Percentiles rank a stretch among this genome's conserved stretches.
These are phyloP conservation scores for Fraxinus latifolia DNA, from an alignment of 305 asterid species.

Conservation along the genomic window DNA sequence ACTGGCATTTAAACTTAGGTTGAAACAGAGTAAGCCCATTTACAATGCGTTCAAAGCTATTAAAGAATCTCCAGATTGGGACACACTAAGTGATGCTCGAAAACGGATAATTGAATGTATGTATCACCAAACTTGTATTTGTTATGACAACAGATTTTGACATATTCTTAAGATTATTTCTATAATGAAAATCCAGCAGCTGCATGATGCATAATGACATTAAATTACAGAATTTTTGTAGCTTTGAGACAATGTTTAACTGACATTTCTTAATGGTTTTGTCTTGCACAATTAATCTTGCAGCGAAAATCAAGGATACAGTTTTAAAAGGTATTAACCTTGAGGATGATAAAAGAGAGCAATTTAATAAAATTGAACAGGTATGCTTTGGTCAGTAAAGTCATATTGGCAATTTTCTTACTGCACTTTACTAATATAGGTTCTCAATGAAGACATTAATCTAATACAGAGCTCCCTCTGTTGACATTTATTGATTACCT, in stretches of 20 bases:
- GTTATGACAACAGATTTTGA: not conserved
- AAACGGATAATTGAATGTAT: conserved; percentile 83
- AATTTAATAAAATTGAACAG: conserved; percentile 85
- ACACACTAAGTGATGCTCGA: conserved; percentile 67
- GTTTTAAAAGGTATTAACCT: conserved; percentile 81
- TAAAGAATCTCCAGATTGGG: conserved; percentile 77
- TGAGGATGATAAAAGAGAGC: conserved; percentile 79
- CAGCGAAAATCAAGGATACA: conserved; percentile 90
- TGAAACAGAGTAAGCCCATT: conserved; percentile 85
- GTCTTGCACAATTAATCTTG: conserved; percentile 23
- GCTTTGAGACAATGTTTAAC: not conserved
- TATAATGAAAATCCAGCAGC: not conserved
- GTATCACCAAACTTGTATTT: conserved; percentile 1
- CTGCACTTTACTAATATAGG: not conserved
- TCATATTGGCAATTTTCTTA: not conserved
- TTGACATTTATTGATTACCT: not conserved
- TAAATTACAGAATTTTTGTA: not conserved
- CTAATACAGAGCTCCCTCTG: not conserved
- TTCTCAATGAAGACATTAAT: not conserved
- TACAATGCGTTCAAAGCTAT: conserved; percentile 80
- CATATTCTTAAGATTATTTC: too few relatives aligned
- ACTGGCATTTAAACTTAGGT: conserved; percentile 74
- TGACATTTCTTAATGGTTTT: conserved; percentile 11
- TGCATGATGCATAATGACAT: not conserved
- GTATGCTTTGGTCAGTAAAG: conserved; percentile 29